A percentile compares a stretch with the other conserved stretches of the same genome.
Evolutionary conservation across 176 grass and related monocot species (phyloP).

Genomic region (Urochloa ruziziensis): DNA sequence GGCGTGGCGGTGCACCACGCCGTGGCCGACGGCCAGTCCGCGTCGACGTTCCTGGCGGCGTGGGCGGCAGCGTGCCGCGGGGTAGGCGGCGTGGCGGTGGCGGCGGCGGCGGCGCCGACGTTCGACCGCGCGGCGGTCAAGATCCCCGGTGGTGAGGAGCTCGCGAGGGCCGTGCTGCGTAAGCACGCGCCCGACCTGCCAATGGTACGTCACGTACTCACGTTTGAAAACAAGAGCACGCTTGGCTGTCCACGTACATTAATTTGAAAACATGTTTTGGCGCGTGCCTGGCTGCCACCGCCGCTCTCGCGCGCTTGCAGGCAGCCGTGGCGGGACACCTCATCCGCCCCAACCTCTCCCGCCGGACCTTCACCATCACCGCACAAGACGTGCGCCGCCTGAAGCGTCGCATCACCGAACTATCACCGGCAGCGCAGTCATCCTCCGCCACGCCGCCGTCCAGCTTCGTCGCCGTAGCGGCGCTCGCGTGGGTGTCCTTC

Average conservation of each 20-base stretch:
- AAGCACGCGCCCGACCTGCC: constrained; percentile 18
- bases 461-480: constrained; percentile 34
- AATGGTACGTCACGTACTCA: not conserved
- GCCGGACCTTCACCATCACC: constrained; percentile 28
- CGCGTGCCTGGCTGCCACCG: no score
- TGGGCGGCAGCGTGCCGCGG: constrained; percentile 8
- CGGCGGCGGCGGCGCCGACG: not conserved
- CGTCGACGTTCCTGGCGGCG: constrained; percentile 16
- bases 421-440: not conserved
- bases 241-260: no score
- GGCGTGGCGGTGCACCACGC: constrained; percentile 35
- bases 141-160: constrained; percentile 21
- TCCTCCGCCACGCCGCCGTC: not conserved
- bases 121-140: constrained; percentile 7
- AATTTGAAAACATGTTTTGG: no score
- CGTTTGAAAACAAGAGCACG: no score
- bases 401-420: constrained; percentile 25
- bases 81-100: not conserved
- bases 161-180: not conserved
- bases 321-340: not conserved
- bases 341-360: not conserved
- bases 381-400: constrained; percentile 1
- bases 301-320: not conserved
- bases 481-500: constrained; percentile 34
- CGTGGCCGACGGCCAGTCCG: constrained; percentile 22